These are phyloP conservation scores for Penicillium waksmanii DNA, from an alignment of 495 filamentous ascomycete species.

Conservation along the genomic window DNA sequence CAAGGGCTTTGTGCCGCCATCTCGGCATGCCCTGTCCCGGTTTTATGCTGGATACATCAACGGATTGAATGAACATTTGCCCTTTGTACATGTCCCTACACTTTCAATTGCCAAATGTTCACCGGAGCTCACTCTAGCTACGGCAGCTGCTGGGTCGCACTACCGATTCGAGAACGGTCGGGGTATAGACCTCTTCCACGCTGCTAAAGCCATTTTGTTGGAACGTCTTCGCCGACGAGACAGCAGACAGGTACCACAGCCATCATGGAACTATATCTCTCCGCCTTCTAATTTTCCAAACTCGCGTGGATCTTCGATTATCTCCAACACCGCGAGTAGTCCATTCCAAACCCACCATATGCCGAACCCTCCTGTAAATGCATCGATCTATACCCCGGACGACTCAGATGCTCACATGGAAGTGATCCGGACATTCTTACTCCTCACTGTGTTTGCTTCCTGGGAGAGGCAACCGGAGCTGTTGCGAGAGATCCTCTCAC, in stretches of 20 bases:
- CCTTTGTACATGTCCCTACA: constrained; percentile 54
- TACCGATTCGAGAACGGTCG: constrained; percentile 68
- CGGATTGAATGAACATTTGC: constrained; percentile 52
- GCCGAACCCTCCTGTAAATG: constrained; percentile 32
- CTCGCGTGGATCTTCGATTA: constrained; percentile 45
- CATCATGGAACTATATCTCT: constrained; percentile 49
- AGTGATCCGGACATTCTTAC: constrained; percentile 51
- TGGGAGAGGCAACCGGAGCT: constrained; percentile 56
- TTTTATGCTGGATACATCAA: constrained; percentile 56
- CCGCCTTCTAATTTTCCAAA: constrained; percentile 42
- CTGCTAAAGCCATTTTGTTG: constrained; percentile 52
- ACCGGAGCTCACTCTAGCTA: constrained; percentile 50
- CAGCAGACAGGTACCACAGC: constrained; percentile 47
- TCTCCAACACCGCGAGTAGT: constrained; percentile 44
- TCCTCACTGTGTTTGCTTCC: constrained; percentile 56
- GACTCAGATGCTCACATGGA: constrained; percentile 56
- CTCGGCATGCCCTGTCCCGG: constrained; percentile 49
- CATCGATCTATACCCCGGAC: constrained; percentile 44
- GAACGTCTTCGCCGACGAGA: constrained; percentile 52
- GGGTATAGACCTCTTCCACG: constrained; percentile 72
- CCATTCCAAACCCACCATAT: constrained; percentile 44
- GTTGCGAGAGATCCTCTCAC: constrained; percentile 52
- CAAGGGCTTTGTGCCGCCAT: constrained; percentile 63
- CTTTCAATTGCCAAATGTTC: constrained; percentile 49
- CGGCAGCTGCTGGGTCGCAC: constrained; percentile 54